A percentile compares a stretch with the other conserved stretches of the same genome.
These are phyloP conservation scores for Hura crepitans DNA, from an alignment of 441 rosid genomes.

Conservation along the genomic window DNA sequence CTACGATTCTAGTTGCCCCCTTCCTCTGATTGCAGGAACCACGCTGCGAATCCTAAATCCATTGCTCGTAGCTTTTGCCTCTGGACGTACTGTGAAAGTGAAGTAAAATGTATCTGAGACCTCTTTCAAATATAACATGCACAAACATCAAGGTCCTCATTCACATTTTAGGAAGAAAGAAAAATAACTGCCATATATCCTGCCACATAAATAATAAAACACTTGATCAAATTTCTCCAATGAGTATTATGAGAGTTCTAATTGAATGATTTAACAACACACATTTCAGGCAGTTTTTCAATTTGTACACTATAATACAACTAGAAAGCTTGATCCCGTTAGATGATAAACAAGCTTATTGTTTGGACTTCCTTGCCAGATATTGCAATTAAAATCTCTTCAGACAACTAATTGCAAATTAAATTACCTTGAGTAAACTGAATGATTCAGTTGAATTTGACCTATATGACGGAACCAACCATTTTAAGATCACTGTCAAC, in stretches of 20 bases:
- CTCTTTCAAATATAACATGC: slow-evolving; percentile 30
- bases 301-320: not conserved
- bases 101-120: slow-evolving; percentile 77
- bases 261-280: not conserved
- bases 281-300: not conserved
- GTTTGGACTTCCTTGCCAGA: not conserved
- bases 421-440: slow-evolving; percentile 49
- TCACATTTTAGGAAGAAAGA: not conserved
- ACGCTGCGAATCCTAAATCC: slow-evolving; percentile 59
- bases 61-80: slow-evolving; percentile 54
- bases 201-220: not conserved
- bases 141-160: too few relatives aligned
- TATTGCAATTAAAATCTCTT: not conserved
- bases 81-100: slow-evolving; percentile 67
- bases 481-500: slow-evolving; percentile 56
- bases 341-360: not conserved
- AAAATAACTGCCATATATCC: not conserved
- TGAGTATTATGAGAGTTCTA: not conserved
- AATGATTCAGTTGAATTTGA: slow-evolving; percentile 68
- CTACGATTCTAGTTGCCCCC: slow-evolving; percentile 67
- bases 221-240: not conserved
- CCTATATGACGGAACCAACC: slow-evolving; percentile 75
- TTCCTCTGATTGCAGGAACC: slow-evolving; percentile 87
- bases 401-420: not conserved
- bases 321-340: not conserved